Base-by-base conservation (phyloP, 768 basidiomycete genomes). In the Hirschioporus abietinus region DNA sequence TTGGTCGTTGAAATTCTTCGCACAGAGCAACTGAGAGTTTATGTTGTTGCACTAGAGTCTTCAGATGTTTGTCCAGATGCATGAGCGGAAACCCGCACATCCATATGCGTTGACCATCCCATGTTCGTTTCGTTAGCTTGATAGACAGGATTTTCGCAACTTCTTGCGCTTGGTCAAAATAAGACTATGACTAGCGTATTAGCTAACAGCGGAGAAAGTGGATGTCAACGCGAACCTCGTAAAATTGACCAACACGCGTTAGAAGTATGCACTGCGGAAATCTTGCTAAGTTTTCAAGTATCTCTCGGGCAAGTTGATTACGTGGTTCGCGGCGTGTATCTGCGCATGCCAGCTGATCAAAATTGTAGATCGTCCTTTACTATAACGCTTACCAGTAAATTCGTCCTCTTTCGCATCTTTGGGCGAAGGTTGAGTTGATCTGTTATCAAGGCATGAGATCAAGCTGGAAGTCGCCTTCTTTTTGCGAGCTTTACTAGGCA, bases 171-270 rank as follows among this genome's bases (percentile, higher is more conserved):
- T 96, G 96, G 57, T 92, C 90, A 71, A 96, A 98, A 75, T 97
- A 97, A 0, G 96, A 96, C 95, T 98, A 52, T 65, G 9, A 25
- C 15, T 30, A n/a, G 60, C 26, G 25, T 64, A 67, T 63, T 72
- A 70, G 35, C 24, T 59, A 64, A 63, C 65, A 61, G 60, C 58
- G 60, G 17, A 63, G 35, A 7, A 5, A 59, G 65, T 25, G 17
- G 66, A 17, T 17, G n/a, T 27, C 5, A 61, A 1, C 7, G 24
- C 79, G 57, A 74, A 93, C 96, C 85, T 98, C 96, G 73, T 96
- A 98, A 76, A 98, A 98, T 71, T 94, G 90, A 17, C 96, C 96
- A 12, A 98, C 95, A 64, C 93, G 86, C 8, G 95, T 98, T 20
- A 99, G 83, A 26, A 98, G 81, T 30, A 97, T 82, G 73, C 95